Percentiles rank a stretch among this genome's conserved stretches.
phyloP scores from a whole-genome alignment of 495 filamentous ascomycete genomes.

The Monascus purpureus region DNA sequence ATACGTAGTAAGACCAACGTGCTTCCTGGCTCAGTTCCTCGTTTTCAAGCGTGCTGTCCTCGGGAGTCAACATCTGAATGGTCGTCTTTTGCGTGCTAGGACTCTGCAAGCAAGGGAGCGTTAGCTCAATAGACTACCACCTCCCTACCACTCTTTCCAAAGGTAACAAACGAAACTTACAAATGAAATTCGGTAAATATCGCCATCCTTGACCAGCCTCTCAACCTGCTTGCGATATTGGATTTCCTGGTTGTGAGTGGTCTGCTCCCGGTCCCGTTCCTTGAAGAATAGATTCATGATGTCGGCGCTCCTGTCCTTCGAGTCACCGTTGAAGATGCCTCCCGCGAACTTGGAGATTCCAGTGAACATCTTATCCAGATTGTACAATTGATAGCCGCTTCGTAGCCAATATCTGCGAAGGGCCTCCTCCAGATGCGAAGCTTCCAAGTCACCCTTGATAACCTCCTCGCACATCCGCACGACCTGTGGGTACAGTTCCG shows the following conservation, averaged over 20 bases:
- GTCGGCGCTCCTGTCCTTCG: constrained; percentile 81
- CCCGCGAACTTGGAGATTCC: constrained; percentile 63
- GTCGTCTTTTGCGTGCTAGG: constrained; percentile 43
- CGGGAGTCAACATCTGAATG: constrained; percentile 59
- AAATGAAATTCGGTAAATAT: constrained; percentile 73
- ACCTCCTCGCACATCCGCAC: constrained; percentile 55
- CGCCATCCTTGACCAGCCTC: constrained; percentile 74
- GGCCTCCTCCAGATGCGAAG: constrained; percentile 69
- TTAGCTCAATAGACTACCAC: not conserved
- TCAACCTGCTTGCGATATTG: constrained; percentile 77
- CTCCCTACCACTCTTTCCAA: too few species aligned
- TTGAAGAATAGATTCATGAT: constrained; percentile 71
- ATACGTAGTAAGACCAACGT: constrained; percentile 86
- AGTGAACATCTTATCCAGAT: constrained; percentile 69
- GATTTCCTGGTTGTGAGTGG: constrained; percentile 72
- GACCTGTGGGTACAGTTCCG: constrained; percentile 57
- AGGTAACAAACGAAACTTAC: constrained; percentile 48
- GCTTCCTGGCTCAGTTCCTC: constrained; percentile 42
- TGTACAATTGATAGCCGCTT: constrained; percentile 81
- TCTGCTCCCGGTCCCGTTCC: constrained; percentile 65
- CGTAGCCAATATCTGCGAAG: constrained; percentile 79
- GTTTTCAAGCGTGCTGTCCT: constrained; percentile 66
- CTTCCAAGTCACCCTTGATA: constrained; percentile 61
- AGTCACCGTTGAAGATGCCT: constrained; percentile 60
- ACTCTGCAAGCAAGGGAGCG: constrained; percentile 24